Evolutionary conservation across 2,329 filamentous ascomycete genomes (phyloP), one percentile per base, ranked within the genome.

Genomic region (Cryphonectria naterciae): DNA sequence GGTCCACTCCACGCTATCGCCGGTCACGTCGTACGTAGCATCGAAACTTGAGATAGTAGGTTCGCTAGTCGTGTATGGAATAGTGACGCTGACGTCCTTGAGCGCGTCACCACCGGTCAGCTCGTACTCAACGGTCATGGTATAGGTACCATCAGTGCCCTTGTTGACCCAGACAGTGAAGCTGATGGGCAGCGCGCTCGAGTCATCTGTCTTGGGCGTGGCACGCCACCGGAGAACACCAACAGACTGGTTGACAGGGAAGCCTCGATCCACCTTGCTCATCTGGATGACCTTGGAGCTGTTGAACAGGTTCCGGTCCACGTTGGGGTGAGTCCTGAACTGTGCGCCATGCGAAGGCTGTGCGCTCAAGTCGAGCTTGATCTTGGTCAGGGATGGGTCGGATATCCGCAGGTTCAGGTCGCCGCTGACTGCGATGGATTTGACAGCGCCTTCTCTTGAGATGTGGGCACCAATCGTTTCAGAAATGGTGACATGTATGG

Each of bases 141-240:
- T 97, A 81, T 92, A 97, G 77, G 91, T 94, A 79, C 90, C 89
- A 63, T 91, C 89, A 32, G 89, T 88, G 64, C 93, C 92, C 81
- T 95, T 94, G 82, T 97, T 98, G 72, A 97, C 93, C 96, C 96
- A 99, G 52, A 98, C 95, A 2, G 94, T 98, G 81, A 99, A 98
- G 52, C 93, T 96, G 77, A 99, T 96, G 10, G 96, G 96, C 52
- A 97, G 90, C 68, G 95, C 89, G 73, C 90, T 91, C 49, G 92
- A 83, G 76, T 97, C 93, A 75, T 97, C 94, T 2, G 88, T 86
- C 82, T 93, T 94, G 65, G 94, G 92, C 22, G 91, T 90, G 32
- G 93, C 92, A 77, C 94, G 93, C 96, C 96, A 99, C 80, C 95
- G 90, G 79, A 99, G 87, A 58, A 98, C 95, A 69, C 93, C 94